Evolutionary conservation across 208 protist species (phyloP).

Genomic region (Trichomonas tenax): DNA sequence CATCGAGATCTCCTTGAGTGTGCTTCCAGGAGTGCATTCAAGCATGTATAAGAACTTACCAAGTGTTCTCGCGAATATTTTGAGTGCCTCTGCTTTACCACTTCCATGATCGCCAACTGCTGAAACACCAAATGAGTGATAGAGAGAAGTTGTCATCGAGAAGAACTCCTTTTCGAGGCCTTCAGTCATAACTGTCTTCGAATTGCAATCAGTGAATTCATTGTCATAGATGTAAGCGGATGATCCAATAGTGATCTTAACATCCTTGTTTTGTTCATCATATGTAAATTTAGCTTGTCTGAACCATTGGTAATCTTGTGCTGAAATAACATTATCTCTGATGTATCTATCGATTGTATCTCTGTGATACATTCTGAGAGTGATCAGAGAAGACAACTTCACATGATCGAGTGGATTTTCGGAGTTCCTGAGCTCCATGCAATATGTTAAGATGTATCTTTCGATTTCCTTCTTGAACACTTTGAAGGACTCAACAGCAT

Average conservation of each 20-base stretch:
- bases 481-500: conserved; percentile 84
- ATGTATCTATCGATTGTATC: conserved; percentile 78
- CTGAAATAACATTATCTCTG: conserved; percentile 53
- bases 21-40: conserved; percentile 51
- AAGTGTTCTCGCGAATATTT: conserved; percentile 50
- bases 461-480: conserved; percentile 84
- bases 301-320: conserved; percentile 74
- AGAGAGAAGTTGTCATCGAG: conserved; percentile 52
- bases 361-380: conserved; percentile 81
- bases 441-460: conserved; percentile 66
- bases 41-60: conserved; percentile 53
- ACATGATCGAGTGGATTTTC: conserved; percentile 66
- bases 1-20: conserved; percentile 68
- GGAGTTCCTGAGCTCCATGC: conserved; percentile 66
- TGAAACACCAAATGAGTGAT: conserved; percentile 48
- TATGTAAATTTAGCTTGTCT: conserved; percentile 31
- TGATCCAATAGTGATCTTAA: conserved; percentile 29
- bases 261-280: conserved; percentile 45
- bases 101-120: conserved; percentile 51
- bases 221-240: conserved; percentile 37
- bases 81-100: conserved; percentile 56
- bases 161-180: conserved; percentile 51
- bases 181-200: conserved; percentile 48
- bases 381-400: conserved; percentile 78
- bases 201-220: conserved; percentile 42